phyloP scores from a whole-genome alignment of 768 basidiomycete genomes.

The Kwoniella mangroviensis region DNA sequence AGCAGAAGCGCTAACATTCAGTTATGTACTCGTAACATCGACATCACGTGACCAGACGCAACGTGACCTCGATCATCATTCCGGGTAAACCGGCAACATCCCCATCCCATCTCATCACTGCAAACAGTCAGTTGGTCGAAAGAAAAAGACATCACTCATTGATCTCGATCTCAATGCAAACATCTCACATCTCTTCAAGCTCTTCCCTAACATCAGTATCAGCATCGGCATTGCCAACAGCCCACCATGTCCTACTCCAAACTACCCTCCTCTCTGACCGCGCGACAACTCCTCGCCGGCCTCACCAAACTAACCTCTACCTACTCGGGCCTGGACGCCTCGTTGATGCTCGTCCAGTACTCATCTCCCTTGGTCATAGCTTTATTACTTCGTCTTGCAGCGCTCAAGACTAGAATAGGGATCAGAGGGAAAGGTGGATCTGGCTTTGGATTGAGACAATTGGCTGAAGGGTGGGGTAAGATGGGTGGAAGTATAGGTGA shows the following conservation, averaged over 20 bases:
- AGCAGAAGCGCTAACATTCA: no score
- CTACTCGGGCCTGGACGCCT: constrained; percentile 52
- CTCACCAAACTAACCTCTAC: constrained; percentile 44
- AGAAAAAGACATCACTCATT: neutral
- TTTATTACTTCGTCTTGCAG: constrained; percentile 41
- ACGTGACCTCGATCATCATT: no score
- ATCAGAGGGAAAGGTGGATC: constrained; percentile 16
- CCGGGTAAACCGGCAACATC: constrained; percentile 1
- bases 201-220: no score
- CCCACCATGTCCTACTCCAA: neutral
- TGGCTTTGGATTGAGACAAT: constrained; percentile 25
- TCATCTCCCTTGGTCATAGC: constrained; percentile 51
- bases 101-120: no score
- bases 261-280: neutral
- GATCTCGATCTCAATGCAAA: neutral
- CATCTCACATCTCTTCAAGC: neutral
- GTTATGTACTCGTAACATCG: no score
- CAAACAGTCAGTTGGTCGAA: neutral
- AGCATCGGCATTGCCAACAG: no score
- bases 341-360: constrained; percentile 54
- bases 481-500: constrained; percentile 48
- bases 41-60: no score
- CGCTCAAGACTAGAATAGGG: constrained; percentile 31
- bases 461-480: constrained; percentile 41
- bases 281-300: constrained; percentile 22